Evolutionary conservation across 306 rosid genomes (phyloP).

Genomic region (Aeschynomene evenia): DNA sequence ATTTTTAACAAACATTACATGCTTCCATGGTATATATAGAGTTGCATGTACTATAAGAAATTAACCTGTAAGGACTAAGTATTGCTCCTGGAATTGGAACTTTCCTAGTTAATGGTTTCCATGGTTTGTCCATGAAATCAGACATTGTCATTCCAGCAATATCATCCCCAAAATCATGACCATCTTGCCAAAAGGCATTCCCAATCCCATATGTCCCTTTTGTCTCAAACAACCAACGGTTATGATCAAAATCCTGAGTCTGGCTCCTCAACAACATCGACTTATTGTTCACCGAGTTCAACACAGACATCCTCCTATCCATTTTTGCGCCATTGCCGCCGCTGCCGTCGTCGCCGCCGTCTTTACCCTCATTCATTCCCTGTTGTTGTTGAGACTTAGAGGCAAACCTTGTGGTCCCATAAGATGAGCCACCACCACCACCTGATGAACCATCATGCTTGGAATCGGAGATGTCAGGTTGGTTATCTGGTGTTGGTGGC

Average conservation of each 20-base stretch:
- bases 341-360: not conserved
- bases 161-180: slow-evolving; percentile 38
- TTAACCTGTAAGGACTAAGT: slow-evolving; percentile 93
- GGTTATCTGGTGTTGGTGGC: slow-evolving; percentile 90
- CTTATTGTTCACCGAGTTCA: slow-evolving; percentile 55
- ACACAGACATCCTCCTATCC: slow-evolving; percentile 67
- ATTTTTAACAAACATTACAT: not conserved
- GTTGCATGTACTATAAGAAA: too few relatives aligned
- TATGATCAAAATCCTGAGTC: slow-evolving; percentile 84
- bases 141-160: slow-evolving; percentile 51
- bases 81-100: slow-evolving; percentile 48
- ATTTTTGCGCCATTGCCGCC: slow-evolving; percentile 34
- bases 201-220: slow-evolving; percentile 86
- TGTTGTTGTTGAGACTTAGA: slow-evolving; percentile 9
- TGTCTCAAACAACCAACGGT: slow-evolving; percentile 82
- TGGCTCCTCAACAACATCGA: slow-evolving; percentile 78
- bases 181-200: slow-evolving; percentile 78
- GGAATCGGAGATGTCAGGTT: slow-evolving; percentile 48
- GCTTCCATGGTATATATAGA: not conserved
- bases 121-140: slow-evolving; percentile 85
- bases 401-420: slow-evolving; percentile 19
- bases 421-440: too few relatives aligned
- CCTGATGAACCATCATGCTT: slow-evolving; percentile 40
- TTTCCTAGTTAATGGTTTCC: slow-evolving; percentile 85
- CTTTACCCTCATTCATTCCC: not conserved